Evolutionary conservation across 768 basidiomycete genomes (phyloP), one percentile per base, ranked within the genome.

Genomic region (Pleurotus pulmonarius): DNA sequence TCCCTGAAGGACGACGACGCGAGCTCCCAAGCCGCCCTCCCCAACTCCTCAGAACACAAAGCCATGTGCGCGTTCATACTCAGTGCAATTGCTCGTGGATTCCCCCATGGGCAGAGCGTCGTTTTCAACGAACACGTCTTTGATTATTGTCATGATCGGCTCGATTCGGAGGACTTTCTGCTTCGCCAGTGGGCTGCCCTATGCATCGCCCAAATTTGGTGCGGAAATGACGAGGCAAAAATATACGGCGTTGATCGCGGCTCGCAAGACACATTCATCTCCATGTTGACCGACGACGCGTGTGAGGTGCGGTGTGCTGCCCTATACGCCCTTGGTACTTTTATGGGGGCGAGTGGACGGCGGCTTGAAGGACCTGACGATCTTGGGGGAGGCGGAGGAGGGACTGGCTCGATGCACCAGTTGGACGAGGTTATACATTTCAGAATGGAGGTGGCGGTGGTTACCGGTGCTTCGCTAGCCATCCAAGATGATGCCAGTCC

Each of bases 11-110:
- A 90, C 39, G 89, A 90, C 55, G 76, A 77, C 34, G n/a, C 51
- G 20, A 25, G 46, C 9, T 40, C 39, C 15, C 69, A 75, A 34
- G 65, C 74, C 40, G 67, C 81, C 41, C 83, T 98, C 16, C 95
- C 95, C 0, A 98, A 99, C 70, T 85, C 87, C 48, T 89, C 90
- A 3, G 97, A 99, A 68, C 96, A 98, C 70, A 92, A 94, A 61
- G 96, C 97, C 1, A 98, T 99, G 97, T 98, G 96, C 67, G 92
- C 94, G 1, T 98, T 98, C 74, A 94, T 98, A 63, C 85, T 98
- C 24, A 82, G 90, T 20, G 86, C 94, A 12, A 86, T 97, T 49
- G 87, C 90, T 40, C 86, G 96, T 15, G 94, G 93, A 64, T 93
- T 88, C 66, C 80, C 82, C 12, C 79, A 80, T 2, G 97, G 95